These are phyloP conservation scores for Suillus occidentalis DNA, from an alignment of 768 basidiomycete genomes.

Conservation along the genomic window DNA sequence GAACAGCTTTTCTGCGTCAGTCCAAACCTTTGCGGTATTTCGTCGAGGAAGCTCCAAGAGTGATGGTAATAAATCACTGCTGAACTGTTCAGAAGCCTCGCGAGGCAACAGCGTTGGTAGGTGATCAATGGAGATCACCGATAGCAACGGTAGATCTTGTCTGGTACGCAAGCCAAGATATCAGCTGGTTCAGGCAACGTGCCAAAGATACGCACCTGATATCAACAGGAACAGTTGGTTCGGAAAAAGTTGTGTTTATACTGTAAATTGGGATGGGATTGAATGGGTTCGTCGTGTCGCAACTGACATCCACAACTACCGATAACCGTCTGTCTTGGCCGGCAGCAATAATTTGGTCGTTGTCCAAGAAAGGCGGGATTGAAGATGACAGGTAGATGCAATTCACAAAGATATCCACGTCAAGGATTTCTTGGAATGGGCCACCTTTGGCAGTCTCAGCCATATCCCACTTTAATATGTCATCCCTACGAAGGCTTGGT, in stretches of 20 bases:
- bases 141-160: constrained; percentile 63
- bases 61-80: constrained; percentile 80
- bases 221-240: constrained; percentile 87
- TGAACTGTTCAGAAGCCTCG: constrained; percentile 97
- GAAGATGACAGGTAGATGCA: constrained; percentile 93
- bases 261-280: constrained; percentile 96
- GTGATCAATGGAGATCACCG: constrained; percentile 95
- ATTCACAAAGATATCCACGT: constrained; percentile 98
- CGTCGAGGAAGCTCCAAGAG: constrained; percentile 75
- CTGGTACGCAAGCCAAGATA: constrained; percentile 35
- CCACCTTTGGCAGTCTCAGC: constrained; percentile 96
- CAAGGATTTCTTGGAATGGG: constrained; percentile 92
- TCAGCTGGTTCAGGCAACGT: not conserved
- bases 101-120: constrained; percentile 92
- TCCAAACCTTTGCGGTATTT: constrained; percentile 75
- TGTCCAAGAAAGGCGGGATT: constrained; percentile 82
- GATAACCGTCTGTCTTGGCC: constrained; percentile 67
- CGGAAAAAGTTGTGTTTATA: constrained; percentile 90
- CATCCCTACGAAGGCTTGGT: constrained; percentile 52
- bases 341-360: constrained; percentile 68
- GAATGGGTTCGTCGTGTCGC: constrained; percentile 98
- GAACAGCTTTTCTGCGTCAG: constrained; percentile 83
- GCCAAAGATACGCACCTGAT: constrained; percentile 57
- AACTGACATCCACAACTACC: constrained; percentile 95
- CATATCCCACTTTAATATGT: constrained; percentile 98